Base-by-base conservation (phyloP, 2,329 filamentous ascomycete species). In the Plenodomus tracheiphilus region DNA sequence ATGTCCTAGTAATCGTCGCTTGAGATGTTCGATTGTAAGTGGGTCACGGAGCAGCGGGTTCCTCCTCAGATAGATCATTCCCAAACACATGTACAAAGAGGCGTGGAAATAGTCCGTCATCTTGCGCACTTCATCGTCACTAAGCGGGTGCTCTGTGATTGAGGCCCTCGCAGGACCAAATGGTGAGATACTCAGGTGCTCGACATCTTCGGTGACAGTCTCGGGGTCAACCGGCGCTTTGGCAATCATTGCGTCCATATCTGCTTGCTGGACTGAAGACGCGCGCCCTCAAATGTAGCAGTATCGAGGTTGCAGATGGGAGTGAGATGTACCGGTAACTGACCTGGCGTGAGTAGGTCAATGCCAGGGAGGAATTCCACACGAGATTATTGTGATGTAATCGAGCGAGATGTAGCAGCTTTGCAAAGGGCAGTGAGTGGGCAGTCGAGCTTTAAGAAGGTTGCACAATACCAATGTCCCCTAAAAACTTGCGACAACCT, bases 31-130 rank as follows among this genome's bases (percentile, higher is more conserved):
- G 25, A 81, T 75, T 59, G 83, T 83, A 56, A 90, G 78, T 1
- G 86, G 85, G 59, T 90, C 83, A 51, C 80, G 80, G 37, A 92
- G 82, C 11, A 92, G 79, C 13, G 87, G 85, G 56, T 92, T 92
- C 34, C 86, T 79, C 57, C 82, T 82, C 49, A 92, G 82, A 65
- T 91, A 91, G 61, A 92, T 87, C 88, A 92, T 91, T 53, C 87
- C 88, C 41, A 91, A 74, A 58, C 85, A 86, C 42, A 91, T 81
- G 66, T 91, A 91, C 66, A 90, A 75, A 57, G 85, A 87, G 45
- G 87, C 87, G 55, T 85, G 82, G 77, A 90, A 91, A 72, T 86
- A 91, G 62, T 86, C 84, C 65, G 85, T 85, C 71, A 85, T 85
- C 69, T 86, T 83, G 55, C 81, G 78, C 49, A 91, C 70, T 54